phyloP scores from a whole-genome alignment of 2,329 filamentous ascomycete genomes.

The Didymosphaeria variabile region DNA sequence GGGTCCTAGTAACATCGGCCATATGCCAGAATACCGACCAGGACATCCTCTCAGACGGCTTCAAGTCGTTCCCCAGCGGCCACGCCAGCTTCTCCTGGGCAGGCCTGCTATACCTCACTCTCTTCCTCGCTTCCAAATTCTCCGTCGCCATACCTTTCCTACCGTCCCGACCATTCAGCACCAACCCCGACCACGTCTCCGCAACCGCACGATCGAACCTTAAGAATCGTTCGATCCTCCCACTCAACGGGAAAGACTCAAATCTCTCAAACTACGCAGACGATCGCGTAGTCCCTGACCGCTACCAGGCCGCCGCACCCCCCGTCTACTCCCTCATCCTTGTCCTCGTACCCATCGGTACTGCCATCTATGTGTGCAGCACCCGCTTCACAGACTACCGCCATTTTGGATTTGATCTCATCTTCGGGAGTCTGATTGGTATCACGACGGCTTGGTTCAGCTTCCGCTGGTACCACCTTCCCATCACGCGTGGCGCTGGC shows the following conservation, averaged over 20 bases:
- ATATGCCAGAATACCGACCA: slow-evolving; percentile 77
- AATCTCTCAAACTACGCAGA: slow-evolving; percentile 29
- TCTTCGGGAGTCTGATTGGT: slow-evolving; percentile 85
- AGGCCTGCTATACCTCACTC: slow-evolving; percentile 83
- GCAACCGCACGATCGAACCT: slow-evolving; percentile 52
- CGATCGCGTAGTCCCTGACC: slow-evolving; percentile 61
- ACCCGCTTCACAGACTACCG: slow-evolving; percentile 89
- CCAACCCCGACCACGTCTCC: slow-evolving; percentile 60
- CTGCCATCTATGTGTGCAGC: slow-evolving; percentile 81
- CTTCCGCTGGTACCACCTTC: slow-evolving; percentile 87
- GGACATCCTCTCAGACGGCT: slow-evolving; percentile 76
- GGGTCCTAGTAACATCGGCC: slow-evolving; percentile 74
- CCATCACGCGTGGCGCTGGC: slow-evolving; percentile 78
- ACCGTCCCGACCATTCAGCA: slow-evolving; percentile 57
- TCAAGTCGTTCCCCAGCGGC: slow-evolving; percentile 83
- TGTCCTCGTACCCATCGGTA: slow-evolving; percentile 74
- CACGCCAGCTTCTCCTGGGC: slow-evolving; percentile 79
- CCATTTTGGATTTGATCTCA: slow-evolving; percentile 91
- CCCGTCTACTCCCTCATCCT: slow-evolving; percentile 80
- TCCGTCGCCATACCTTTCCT: slow-evolving; percentile 77
- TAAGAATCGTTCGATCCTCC: slow-evolving; percentile 30
- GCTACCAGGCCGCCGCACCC: slow-evolving; percentile 80
- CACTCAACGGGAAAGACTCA: slow-evolving; percentile 37
- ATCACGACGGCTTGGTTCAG: slow-evolving; percentile 74
- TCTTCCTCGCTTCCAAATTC: slow-evolving; percentile 88